phyloP scores from a whole-genome alignment of 441 rosid genomes.

The Brassica hybrid region DNA sequence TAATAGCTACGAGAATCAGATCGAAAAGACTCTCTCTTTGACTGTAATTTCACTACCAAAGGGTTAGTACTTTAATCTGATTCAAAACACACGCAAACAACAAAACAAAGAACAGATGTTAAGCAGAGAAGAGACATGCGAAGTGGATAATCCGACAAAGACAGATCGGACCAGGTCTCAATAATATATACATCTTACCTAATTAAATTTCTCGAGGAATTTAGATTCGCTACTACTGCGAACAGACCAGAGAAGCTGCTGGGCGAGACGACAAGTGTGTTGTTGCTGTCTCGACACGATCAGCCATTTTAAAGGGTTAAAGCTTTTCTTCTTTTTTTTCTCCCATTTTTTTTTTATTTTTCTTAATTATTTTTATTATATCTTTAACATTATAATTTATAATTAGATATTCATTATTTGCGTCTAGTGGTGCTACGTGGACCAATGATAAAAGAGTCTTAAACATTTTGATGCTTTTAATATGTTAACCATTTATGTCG shows the following conservation, averaged over 20 bases:
- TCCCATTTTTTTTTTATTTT: neutral
- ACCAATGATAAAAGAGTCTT: conserved; percentile 21
- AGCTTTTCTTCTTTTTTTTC: neutral
- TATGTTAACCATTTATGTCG: neutral
- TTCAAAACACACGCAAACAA: conserved; percentile 15
- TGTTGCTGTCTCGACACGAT: conserved; percentile 45
- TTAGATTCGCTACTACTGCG: conserved; percentile 32
- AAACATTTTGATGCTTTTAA: neutral
- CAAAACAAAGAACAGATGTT: conserved; percentile 7
- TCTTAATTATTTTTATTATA: neutral
- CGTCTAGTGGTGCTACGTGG: conserved; percentile 17
- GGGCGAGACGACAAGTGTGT: conserved; percentile 46
- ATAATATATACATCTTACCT: conserved; percentile 5
- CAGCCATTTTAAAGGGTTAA: conserved; percentile 38
- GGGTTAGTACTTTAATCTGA: neutral
- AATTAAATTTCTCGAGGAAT: conserved; percentile 16
- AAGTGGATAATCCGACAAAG: conserved; percentile 39
- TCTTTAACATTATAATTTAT: neutral
- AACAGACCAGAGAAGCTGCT: conserved; percentile 33
- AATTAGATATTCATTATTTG: neutral
- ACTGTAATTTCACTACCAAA: conserved; percentile 20
- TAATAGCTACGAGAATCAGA: conserved; percentile 18
- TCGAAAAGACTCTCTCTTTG: conserved; percentile 14
- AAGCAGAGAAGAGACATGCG: conserved; percentile 22
- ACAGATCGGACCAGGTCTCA: conserved; percentile 29